Evolutionary conservation across 1,139 yeast genomes (phyloP).

Genomic region (Zhuliangozyma parablackwelliae): DNA sequence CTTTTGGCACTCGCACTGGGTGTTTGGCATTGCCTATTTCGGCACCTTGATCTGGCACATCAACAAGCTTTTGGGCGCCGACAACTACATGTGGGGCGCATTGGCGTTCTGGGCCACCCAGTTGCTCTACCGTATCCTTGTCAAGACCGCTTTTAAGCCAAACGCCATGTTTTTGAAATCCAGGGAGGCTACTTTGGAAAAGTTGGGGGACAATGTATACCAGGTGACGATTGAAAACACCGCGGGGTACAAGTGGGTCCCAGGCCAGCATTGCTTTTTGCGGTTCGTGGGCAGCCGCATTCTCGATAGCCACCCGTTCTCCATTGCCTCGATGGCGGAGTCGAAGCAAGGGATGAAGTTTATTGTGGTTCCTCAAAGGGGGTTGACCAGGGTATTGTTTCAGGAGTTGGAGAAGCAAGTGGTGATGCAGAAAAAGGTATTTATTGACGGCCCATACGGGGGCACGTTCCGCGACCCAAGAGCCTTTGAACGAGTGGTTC

Average conservation of each 20-base stretch:
- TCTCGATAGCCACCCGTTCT: conserved; percentile 61
- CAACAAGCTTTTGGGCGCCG: conserved; percentile 30
- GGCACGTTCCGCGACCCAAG: conserved; percentile 48
- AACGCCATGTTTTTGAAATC: conserved; percentile 40
- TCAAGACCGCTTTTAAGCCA: conserved; percentile 50
- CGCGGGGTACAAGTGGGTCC: conserved; percentile 43
- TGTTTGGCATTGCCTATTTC: conserved; percentile 50
- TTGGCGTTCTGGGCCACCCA: conserved; percentile 55
- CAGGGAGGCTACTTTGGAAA: conserved; percentile 37
- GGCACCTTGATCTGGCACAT: conserved; percentile 53
- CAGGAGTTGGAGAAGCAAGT: conserved; percentile 23
- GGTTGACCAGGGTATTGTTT: conserved; percentile 40
- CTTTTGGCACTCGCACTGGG: conserved; percentile 58
- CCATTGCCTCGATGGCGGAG: conserved; percentile 39
- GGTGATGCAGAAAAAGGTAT: conserved; percentile 27
- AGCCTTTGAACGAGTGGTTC: conserved; percentile 45
- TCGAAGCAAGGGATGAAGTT: conserved; percentile 35
- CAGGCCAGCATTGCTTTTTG: conserved; percentile 60
- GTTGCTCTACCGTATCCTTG: conserved; percentile 43
- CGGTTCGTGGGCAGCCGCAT: conserved; percentile 44
- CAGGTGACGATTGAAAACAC: conserved; percentile 39
- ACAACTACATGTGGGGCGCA: conserved; percentile 53
- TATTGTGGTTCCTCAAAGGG: conserved; percentile 47
- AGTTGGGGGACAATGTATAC: conserved; percentile 30
- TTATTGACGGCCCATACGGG: conserved; percentile 64